phyloP scores from a whole-genome alignment of 1,139 yeast species.

The Tardiomyces blankii region DNA sequence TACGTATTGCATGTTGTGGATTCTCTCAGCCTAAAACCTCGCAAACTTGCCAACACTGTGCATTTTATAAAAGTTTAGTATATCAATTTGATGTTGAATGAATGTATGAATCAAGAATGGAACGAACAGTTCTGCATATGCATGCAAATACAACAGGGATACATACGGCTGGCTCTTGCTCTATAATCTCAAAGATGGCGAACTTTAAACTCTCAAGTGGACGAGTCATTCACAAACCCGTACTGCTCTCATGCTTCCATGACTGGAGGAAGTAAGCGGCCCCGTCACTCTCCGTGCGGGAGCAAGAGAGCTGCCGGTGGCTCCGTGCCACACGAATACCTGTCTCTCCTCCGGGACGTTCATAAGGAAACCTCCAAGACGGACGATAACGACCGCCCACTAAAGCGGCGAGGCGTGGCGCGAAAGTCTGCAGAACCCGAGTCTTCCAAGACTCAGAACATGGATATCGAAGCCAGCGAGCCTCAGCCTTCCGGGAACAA shows the following conservation, averaged over 20 bases:
- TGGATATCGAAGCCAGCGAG: background rate
- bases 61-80: no score
- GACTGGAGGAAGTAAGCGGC: background rate
- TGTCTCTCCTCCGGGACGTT: conserved; percentile 28
- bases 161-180: no score
- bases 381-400: conserved; percentile 11
- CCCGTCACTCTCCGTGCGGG: background rate
- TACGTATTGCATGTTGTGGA: no score
- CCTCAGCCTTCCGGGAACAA: background rate
- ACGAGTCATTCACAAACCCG: no score
- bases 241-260: background rate
- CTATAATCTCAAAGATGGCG: no score
- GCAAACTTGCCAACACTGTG: no score
- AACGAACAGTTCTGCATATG: no score
- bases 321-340: conserved; percentile 28
- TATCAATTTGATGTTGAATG: no score
- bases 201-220: no score
- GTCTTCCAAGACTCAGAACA: background rate
- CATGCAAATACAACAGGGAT: no score
- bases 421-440: background rate
- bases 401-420: conserved; percentile 15
- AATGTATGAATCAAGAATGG: no score
- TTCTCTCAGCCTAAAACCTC: no score
- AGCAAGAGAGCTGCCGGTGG: background rate
- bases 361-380: conserved; percentile 11